Evolutionary conservation across 768 basidiomycete genomes (phyloP).

Genomic region (Plicaturopsis crispa): DNA sequence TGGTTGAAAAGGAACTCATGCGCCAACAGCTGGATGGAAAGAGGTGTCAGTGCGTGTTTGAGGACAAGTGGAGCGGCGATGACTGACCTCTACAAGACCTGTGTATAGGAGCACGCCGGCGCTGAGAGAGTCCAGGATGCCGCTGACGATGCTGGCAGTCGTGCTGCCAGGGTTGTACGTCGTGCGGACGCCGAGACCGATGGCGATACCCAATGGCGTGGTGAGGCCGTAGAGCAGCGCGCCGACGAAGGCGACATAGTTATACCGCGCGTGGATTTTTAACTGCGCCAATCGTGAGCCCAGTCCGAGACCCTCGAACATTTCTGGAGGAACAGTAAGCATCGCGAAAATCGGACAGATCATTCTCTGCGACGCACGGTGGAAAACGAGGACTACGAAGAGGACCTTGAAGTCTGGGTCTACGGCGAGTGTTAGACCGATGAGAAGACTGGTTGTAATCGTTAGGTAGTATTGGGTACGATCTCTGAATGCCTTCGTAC

Average conservation of each 20-base stretch:
- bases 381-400: conserved; percentile 88
- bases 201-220: conserved; percentile 85
- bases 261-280: conserved; percentile 44
- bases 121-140: conserved; percentile 78
- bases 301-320: conserved; percentile 90
- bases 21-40: conserved; percentile 77
- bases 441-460: conserved; percentile 66
- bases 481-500: conserved; percentile 24
- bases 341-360: too few species aligned
- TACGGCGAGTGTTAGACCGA: conserved; percentile 93
- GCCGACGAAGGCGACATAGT: conserved; percentile 48
- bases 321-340: conserved; percentile 41
- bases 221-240: conserved; percentile 67
- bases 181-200: conserved; percentile 65
- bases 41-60: conserved; percentile 8
- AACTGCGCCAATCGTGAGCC: conserved; percentile 85
- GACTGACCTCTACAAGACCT: conserved; percentile 70
- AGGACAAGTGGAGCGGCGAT: conserved; percentile 5
- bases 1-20: conserved; percentile 93
- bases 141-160: conserved; percentile 75
- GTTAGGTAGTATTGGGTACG: too few species aligned
- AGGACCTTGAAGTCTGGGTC: conserved; percentile 71
- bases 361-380: conserved; percentile 58
- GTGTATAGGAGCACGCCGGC: conserved; percentile 87
- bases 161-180: conserved; percentile 79